These are phyloP conservation scores for Fusarium sp. DNA, from an alignment of 2,329 filamentous ascomycete species.

Conservation along the genomic window DNA sequence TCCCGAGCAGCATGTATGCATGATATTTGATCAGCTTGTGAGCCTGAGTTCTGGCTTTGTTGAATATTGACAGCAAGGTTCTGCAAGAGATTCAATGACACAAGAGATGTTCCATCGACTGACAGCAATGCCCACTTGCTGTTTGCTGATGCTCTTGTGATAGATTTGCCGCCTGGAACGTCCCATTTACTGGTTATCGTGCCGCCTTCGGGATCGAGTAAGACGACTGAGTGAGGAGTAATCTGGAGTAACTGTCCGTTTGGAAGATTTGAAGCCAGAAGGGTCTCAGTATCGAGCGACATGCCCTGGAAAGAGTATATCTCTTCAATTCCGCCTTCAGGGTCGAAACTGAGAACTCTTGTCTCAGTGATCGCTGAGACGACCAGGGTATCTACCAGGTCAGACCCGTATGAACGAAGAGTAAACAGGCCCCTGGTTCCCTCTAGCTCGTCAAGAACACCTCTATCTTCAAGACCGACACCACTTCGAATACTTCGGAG, in stretches of 20 bases:
- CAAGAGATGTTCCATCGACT: constrained; percentile 77
- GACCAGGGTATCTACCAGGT: constrained; percentile 75
- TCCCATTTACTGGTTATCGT: constrained; percentile 69
- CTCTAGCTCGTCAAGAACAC: constrained; percentile 82
- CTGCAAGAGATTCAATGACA: constrained; percentile 73
- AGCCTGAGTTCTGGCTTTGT: constrained; percentile 63
- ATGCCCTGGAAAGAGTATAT: constrained; percentile 80
- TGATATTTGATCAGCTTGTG: constrained; percentile 76
- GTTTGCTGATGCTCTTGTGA: constrained; percentile 85
- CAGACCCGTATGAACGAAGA: constrained; percentile 63
- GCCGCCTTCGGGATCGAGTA: constrained; percentile 72
- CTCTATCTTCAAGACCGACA: constrained; percentile 89
- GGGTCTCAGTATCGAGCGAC: constrained; percentile 74
- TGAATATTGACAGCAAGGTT: constrained; percentile 70
- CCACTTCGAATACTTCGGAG: constrained; percentile 92
- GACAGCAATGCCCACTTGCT: constrained; percentile 77
- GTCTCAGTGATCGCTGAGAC: constrained; percentile 88
- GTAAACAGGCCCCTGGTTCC: constrained; percentile 80
- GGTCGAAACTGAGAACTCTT: constrained; percentile 81
- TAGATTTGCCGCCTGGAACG: constrained; percentile 62
- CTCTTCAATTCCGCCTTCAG: constrained; percentile 85
- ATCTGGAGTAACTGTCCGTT: constrained; percentile 79
- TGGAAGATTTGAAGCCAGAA: constrained; percentile 75
- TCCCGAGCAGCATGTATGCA: constrained; percentile 81
- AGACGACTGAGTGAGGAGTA: constrained; percentile 70